Evolutionary conservation across 257 asterid species (phyloP).

Genomic region (Nemophila menziesii): DNA sequence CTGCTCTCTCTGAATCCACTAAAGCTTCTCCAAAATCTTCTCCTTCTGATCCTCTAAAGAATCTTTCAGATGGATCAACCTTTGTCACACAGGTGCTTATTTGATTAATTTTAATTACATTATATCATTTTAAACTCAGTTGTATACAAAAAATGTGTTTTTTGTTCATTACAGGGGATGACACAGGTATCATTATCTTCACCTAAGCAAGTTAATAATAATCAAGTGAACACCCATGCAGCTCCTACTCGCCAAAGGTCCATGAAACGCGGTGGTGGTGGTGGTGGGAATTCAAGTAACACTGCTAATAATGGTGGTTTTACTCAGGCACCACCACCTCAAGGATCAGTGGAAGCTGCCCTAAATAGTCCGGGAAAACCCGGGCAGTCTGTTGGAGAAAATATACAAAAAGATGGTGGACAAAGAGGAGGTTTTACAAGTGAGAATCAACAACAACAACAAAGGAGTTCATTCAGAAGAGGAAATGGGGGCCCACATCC

Average conservation of each 20-base stretch:
- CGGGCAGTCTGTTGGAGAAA: slow-evolving; percentile 25
- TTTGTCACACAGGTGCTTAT: slow-evolving; percentile 36
- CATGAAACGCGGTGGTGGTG: slow-evolving; percentile 36
- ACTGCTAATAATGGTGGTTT: slow-evolving; percentile 27
- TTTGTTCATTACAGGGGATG: slow-evolving; percentile 23
- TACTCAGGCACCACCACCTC: slow-evolving; percentile 29
- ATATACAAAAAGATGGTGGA: slow-evolving; percentile 30
- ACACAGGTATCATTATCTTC: slow-evolving; percentile 24
- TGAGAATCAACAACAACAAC: slow-evolving; percentile 49
- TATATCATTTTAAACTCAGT: background rate
- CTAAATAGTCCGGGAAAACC: slow-evolving; percentile 24
- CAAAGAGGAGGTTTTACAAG: slow-evolving; percentile 39
- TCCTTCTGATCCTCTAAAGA: slow-evolving; percentile 29
- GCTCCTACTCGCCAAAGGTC: slow-evolving; percentile 40
- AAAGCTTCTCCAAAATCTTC: slow-evolving; percentile 50
- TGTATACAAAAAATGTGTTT: background rate
- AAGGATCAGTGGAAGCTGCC: slow-evolving; percentile 19
- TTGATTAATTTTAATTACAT: background rate
- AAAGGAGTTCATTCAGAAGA: slow-evolving; percentile 41
- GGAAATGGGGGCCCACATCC: slow-evolving; percentile 41
- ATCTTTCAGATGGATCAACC: slow-evolving; percentile 24
- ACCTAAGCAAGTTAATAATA: slow-evolving; percentile 25
- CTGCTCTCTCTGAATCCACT: slow-evolving; percentile 65
- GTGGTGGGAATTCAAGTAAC: slow-evolving; percentile 21
- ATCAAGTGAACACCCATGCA: slow-evolving; percentile 18